Conservation (phyloP, 2,329 filamentous ascomycete species). For the Thelonectria rubi region DNA sequence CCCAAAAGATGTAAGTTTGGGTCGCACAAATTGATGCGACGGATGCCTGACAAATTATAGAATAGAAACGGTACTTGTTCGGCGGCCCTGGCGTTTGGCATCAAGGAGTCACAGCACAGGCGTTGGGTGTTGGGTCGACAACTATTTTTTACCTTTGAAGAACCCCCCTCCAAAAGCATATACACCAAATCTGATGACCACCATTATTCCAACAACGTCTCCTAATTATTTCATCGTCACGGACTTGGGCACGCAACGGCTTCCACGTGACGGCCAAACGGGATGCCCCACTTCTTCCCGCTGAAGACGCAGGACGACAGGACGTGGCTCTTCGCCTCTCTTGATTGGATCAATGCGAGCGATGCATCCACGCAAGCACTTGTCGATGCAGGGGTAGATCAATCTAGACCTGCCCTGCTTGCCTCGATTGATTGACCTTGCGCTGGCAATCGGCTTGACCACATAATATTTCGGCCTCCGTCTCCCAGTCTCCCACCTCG, state of each 20-base stretch:
- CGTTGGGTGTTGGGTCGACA: constrained; percentile 1
- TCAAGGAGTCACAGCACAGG: neutral
- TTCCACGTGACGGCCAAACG: constrained; percentile 19
- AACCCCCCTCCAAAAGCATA: constrained; percentile 8
- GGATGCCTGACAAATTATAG: constrained; percentile 11
- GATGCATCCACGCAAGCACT: constrained; percentile 28
- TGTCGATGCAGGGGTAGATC: constrained; percentile 35
- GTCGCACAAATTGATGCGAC: neutral
- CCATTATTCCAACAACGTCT: neutral
- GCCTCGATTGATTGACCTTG: constrained; percentile 29
- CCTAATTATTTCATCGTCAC: neutral
- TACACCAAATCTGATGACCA: neutral
- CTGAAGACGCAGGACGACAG: constrained; percentile 18
- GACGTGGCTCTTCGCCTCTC: constrained; percentile 14
- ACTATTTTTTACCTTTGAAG: too few species aligned
- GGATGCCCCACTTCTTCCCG: constrained; percentile 29
- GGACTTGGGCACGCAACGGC: neutral
- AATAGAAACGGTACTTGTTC: constrained; percentile 10
- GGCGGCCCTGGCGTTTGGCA: neutral
- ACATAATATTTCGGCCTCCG: constrained; percentile 1
- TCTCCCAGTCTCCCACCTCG: neutral
- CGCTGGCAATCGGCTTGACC: constrained; percentile 27
- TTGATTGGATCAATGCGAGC: constrained; percentile 20
- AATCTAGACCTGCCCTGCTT: constrained; percentile 20
- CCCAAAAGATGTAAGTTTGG: constrained; percentile 50